Evolutionary conservation across 2,329 filamentous ascomycete species (phyloP), one percentile per base, ranked within the genome.

Genomic region (Aureobasidium subglaciale): DNA sequence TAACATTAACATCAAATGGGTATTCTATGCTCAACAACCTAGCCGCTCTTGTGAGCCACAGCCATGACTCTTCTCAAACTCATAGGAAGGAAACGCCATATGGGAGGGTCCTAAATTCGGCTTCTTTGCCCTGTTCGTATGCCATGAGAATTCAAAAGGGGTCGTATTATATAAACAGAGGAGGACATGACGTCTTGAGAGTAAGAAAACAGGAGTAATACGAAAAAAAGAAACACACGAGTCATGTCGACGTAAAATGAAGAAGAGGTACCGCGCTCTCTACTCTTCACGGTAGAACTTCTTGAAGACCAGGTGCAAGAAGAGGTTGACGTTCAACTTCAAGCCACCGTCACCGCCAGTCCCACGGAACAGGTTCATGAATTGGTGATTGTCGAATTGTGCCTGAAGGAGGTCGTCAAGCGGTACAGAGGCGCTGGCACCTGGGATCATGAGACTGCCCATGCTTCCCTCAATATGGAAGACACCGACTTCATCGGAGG

Each of bases 281-380:
- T 65, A 63, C 58, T 64, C 65, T 57, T 78, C 75, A 59, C 73
- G 66, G 61, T 99, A 99, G 72, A 99, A 99, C 79, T 99, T 99
- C 82, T 95, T 95, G 78, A 97, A 97, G 63, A 99, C 82, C 71
- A 97, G 78, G 79, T 99, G 93, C 77, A 99, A 78, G 74, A 99
- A 83, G 67, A 99, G 72, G 75, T 99, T 99, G 66, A 99, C 93
- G 71, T 97, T 97, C 67, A 99, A 81, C 72, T 87, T 86, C 68
- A 96, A 78, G 55, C 56, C 29, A 58, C 64, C 42, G 6, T 69
- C 69, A 3, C 68, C 70, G 56, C 80, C 42, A 10, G 54, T 41
- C 2, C 54, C 82, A 69, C 95, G 90, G 66, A 99, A 99, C 59
- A 97, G 78, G 66, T 89, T 90, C 83, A 97, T 91, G 70, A 95